A percentile compares a stretch with the other conserved stretches of the same genome.
These are phyloP conservation scores for Porpolomopsis calyptriformis DNA, from an alignment of 768 basidiomycete genomes.

Conservation along the genomic window DNA sequence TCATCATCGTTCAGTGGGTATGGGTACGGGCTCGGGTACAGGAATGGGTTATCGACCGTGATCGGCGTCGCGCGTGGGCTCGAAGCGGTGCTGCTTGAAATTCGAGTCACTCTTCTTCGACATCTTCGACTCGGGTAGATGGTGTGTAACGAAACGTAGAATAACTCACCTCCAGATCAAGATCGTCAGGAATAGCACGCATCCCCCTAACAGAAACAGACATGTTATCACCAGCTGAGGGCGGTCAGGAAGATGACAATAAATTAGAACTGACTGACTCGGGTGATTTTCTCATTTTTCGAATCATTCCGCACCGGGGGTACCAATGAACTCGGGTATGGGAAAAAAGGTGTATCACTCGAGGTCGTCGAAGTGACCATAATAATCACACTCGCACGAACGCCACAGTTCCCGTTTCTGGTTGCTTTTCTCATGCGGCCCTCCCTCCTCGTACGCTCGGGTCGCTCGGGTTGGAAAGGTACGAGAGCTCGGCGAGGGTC, in stretches of 20 bases:
- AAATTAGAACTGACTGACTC: too few relatives aligned
- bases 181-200: slow-evolving; percentile 14
- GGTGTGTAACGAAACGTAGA: too few relatives aligned
- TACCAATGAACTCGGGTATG: background rate
- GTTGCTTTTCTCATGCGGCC: slow-evolving; percentile 49
- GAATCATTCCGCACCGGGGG: background rate
- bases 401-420: too few relatives aligned
- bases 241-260: background rate
- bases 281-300: background rate
- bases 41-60: slow-evolving; percentile 1
- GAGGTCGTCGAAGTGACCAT: background rate
- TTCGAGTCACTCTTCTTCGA: too few relatives aligned
- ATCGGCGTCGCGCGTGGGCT: background rate
- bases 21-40: slow-evolving; percentile 4
- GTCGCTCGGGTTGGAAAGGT: slow-evolving; percentile 85
- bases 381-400: background rate
- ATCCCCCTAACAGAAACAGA: slow-evolving; percentile 18
- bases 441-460: slow-evolving; percentile 48
- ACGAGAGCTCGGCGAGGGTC: slow-evolving; percentile 5
- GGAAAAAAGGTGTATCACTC: slow-evolving; percentile 1
- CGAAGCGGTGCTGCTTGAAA: too few relatives aligned
- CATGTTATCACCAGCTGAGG: slow-evolving; percentile 23
- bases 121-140: too few relatives aligned
- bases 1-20: too few relatives aligned
- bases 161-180: slow-evolving; percentile 7